phyloP scores from a whole-genome alignment of 75 land plant species.

The Cupressus sempervirens region DNA sequence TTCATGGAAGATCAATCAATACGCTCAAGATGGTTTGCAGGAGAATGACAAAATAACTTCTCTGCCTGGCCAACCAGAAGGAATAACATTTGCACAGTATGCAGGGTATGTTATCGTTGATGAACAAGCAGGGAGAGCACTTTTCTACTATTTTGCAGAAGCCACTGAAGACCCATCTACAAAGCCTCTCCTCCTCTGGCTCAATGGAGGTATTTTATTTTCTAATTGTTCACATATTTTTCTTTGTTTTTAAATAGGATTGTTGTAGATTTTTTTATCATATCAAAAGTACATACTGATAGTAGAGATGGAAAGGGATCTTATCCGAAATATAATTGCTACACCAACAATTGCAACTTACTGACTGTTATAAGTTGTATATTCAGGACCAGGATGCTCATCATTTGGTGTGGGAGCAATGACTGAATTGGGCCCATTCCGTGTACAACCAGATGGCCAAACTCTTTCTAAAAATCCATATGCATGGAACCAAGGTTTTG shows the following conservation, averaged over 20 bases:
- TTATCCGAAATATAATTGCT: too few species aligned
- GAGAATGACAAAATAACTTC: conserved; percentile 14
- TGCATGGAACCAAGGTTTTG: conserved; percentile 57
- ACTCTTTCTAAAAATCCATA: conserved; percentile 44
- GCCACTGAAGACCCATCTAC: conserved; percentile 28
- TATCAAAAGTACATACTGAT: too few species aligned
- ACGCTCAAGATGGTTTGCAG: conserved; percentile 18
- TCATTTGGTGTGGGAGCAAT: conserved; percentile 67
- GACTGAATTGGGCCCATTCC: conserved; percentile 59
- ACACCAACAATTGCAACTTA: too few species aligned
- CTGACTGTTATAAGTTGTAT: too few species aligned
- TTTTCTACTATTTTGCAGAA: conserved; percentile 72
- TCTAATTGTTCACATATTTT: background rate
- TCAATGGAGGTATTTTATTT: conserved; percentile 50
- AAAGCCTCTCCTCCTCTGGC: conserved; percentile 49
- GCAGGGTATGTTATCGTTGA: conserved; percentile 74
- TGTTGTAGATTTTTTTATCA: too few species aligned
- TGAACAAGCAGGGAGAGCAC: conserved; percentile 44
- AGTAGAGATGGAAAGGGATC: too few species aligned
- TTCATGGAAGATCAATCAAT: background rate
- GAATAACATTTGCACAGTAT: conserved; percentile 43
- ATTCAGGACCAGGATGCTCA: conserved; percentile 85
- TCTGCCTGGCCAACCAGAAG: conserved; percentile 57
- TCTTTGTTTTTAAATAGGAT: too few species aligned
- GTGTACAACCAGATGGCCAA: conserved; percentile 52